phyloP scores from a whole-genome alignment of 2,329 filamentous ascomycete genomes.

The Esteya vermicola region DNA sequence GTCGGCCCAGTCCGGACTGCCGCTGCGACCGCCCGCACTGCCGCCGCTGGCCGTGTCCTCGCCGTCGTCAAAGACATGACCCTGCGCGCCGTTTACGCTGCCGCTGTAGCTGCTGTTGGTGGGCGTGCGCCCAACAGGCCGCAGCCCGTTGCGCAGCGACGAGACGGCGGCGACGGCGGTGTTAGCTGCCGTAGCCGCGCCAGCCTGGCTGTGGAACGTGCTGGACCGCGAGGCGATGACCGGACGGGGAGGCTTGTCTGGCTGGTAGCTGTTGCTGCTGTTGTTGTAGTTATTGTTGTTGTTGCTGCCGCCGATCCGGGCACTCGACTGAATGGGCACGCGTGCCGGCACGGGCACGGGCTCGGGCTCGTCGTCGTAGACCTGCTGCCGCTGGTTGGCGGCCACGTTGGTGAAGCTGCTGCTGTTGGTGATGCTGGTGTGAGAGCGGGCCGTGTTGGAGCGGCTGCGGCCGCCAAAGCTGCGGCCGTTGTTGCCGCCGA shows the following conservation, averaged over 20 bases:
- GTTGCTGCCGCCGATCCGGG: constrained; percentile 9
- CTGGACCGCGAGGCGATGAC: constrained; percentile 14
- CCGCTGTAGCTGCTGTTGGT: constrained; percentile 16
- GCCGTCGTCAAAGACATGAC: constrained; percentile 30
- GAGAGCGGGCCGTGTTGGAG: constrained; percentile 34
- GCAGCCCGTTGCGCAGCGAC: constrained; percentile 25
- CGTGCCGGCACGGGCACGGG: constrained; percentile 22
- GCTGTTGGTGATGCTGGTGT: constrained; percentile 15
- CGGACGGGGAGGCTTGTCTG: constrained; percentile 22
- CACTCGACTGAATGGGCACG: constrained; percentile 28
- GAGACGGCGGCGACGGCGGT: constrained; percentile 10
- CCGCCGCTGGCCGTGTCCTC: constrained; percentile 28
- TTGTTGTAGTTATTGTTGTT: constrained; percentile 10
- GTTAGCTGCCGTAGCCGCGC: constrained; percentile 2
- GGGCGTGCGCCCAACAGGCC: constrained; percentile 29
- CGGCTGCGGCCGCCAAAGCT: constrained; percentile 22
- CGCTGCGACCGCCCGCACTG: constrained; percentile 16
- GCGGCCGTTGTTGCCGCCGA: constrained; percentile 9
- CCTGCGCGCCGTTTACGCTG: constrained; percentile 20
- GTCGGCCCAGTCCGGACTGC: constrained; percentile 34
- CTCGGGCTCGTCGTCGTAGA: constrained; percentile 17
- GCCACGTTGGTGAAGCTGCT: constrained; percentile 22
- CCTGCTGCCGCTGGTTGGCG: too few relatives aligned
- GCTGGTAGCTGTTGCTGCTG: constrained; percentile 4
- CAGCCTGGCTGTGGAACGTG: constrained; percentile 6